Base-by-base conservation (phyloP, 495 filamentous ascomycete genomes). In the Immersiella caudata region DNA sequence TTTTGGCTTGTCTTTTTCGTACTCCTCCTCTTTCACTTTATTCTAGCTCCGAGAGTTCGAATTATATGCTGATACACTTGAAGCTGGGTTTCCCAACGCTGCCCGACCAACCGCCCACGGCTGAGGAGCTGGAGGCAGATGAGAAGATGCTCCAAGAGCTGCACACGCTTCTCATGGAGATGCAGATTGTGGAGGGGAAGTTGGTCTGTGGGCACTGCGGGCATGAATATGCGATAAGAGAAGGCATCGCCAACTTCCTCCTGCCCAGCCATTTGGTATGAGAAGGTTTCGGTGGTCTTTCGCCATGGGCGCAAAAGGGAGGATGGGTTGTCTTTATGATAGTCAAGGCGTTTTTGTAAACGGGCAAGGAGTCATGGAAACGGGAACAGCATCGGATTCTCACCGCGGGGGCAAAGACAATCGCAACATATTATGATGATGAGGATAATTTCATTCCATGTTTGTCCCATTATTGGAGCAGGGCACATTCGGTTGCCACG, bases 201-300 rank as follows among this genome's bases (percentile, higher is more conserved):
- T 82, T 99, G 66, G 88, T 93, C 25, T 99, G 95, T 75, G 93
- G 88, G 58, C 91, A 90, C 75, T 98, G 95, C 79, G 91, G 91
- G 65, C 93, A 98, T 76, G 89, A 94, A 79, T 98, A 98, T 78
- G 86, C 87, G 72, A 89, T 99, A 51, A 91, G 92, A 74, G 93
- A 98, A 79, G 96, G 95, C 24, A 96, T 98, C 72, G 92, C 93
- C 55, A 98, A 98, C 76, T 99, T 99, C 74, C 81, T 99, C 70
- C 80, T 99, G 75, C 95, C 95, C 20, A 94, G 90, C 73, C 95
- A 98, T 82, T 79, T 98, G 73, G 95, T 93, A 62, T 86, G 75
- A 79, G 22, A 22, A n/a, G 35, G 16, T 55, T 26, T 55, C 52
- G 2, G 36, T 21, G 7, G 33, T 20, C 5, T 21, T 1, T 0